phyloP scores from a whole-genome alignment of 768 basidiomycete genomes.

The Lentinula edodes region DNA sequence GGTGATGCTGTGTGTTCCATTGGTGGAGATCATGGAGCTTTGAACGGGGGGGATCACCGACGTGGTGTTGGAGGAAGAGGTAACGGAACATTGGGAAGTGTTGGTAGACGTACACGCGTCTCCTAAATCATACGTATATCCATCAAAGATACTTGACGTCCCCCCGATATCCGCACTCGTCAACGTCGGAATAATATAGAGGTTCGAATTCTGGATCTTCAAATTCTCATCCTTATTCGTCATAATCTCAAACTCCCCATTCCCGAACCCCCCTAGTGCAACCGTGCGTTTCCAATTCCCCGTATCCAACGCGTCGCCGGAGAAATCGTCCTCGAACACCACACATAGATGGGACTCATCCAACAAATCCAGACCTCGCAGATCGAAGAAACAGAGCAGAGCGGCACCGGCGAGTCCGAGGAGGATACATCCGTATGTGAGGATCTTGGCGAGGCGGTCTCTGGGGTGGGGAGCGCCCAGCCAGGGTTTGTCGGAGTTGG shows the following conservation, averaged over 20 bases:
- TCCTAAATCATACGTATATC: conserved; percentile 57
- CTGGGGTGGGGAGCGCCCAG: no score
- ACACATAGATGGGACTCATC: conserved; percentile 39
- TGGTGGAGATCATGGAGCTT: conserved; percentile 69
- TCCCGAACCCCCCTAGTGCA: no score
- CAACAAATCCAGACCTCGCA: conserved; percentile 34
- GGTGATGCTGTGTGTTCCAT: conserved; percentile 48
- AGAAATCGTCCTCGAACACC: conserved; percentile 71
- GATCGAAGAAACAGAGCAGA: conserved; percentile 49
- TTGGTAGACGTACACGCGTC: conserved; percentile 45
- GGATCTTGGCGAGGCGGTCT: conserved; percentile 22
- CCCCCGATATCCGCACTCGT: conserved; percentile 47
- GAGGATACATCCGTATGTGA: conserved; percentile 50
- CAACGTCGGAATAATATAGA: conserved; percentile 80
- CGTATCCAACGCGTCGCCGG: conserved; percentile 32
- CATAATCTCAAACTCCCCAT: no score
- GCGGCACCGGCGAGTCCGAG: conserved; percentile 51
- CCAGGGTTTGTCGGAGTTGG: no score
- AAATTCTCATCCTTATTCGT: no score
- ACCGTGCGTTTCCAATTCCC: conserved; percentile 56
- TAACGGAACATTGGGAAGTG: conserved; percentile 18
- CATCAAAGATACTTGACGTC: conserved; percentile 41
- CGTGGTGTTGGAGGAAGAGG: conserved; percentile 31
- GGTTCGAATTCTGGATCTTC: conserved; percentile 8
- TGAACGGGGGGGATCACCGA: conserved; percentile 70